Evolutionary conservation across 495 filamentous ascomycete genomes (phyloP), one percentile per base, ranked within the genome.

Genomic region (Lophium mytilinum): DNA sequence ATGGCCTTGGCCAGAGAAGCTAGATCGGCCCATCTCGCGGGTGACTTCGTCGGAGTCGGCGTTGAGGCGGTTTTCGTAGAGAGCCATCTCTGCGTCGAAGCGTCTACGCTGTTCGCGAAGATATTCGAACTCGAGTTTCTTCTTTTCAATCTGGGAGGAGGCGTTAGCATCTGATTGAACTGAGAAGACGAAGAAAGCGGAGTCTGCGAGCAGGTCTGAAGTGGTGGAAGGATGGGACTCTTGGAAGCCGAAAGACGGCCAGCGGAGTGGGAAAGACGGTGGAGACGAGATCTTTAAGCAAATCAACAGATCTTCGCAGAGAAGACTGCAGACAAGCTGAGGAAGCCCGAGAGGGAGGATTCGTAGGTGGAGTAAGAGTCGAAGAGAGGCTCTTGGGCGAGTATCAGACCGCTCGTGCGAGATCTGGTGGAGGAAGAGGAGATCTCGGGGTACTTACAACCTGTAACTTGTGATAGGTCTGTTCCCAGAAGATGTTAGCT

Each of bases 61-160:
- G 42, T 85, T 82, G 66, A 90, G 83, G 67, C 91, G 86, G 57
- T 90, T 76, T 63, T 94, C 90, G 39, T 96, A 75, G 58, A 88
- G 78, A 62, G 87, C 83, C 80, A 97, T 87, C 66, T 96, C 87
- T 60, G 85, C 85, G 70, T 95, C 86, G 68, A 95, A 90, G 34
- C 84, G 79, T 50, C 86, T 78, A 63, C 85, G 91, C 69, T 92
- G 87, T 71, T 95, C 88, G 56, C 86, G 82, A 68, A 96, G 83
- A 53, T 75, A 75, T 70, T 96, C 90, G 68, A 92, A 88, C 66
- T 95, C 89, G 61, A 86, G 76, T 48, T 87, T 86, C 69, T 95
- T 96, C 71, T 90, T 94, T 70, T 96, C 93, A 66, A 95, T 79
- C 91, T 98, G 68, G 12, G 6, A 48, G 18, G 53, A 53, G 52